Evolutionary conservation across 495 filamentous ascomycete genomes (phyloP).

Genomic region (Penicillium daleae): DNA sequence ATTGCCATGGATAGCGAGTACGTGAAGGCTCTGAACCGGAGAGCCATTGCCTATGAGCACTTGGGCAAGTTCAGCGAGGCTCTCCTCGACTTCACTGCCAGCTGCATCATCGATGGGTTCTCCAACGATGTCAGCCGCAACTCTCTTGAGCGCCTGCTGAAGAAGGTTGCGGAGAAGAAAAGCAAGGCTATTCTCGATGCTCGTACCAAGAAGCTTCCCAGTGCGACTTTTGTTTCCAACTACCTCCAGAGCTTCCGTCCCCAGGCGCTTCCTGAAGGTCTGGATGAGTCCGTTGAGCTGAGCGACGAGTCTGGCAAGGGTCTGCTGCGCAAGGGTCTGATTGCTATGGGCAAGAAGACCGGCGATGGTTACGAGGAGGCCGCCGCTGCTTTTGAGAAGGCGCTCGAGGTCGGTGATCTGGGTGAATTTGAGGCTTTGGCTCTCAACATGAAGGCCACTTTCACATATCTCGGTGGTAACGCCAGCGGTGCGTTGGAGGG

Average conservation of each 20-base stretch:
- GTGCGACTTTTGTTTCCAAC: conserved; percentile 94
- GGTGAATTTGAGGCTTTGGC: conserved; percentile 85
- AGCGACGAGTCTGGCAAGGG: conserved; percentile 80
- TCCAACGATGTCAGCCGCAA: conserved; percentile 84
- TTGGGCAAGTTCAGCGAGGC: conserved; percentile 89
- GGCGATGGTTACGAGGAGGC: conserved; percentile 89
- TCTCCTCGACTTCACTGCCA: conserved; percentile 95
- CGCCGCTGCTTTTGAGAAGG: conserved; percentile 80
- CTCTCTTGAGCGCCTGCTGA: conserved; percentile 88
- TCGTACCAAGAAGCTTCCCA: conserved; percentile 84
- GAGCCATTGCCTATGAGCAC: conserved; percentile 95
- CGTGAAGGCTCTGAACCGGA: conserved; percentile 94
- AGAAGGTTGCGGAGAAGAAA: conserved; percentile 95
- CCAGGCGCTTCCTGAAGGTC: conserved; percentile 74
- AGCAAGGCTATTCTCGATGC: conserved; percentile 80
- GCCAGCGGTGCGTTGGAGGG: conserved; percentile 80
- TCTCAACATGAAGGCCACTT: conserved; percentile 95
- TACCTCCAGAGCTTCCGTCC: conserved; percentile 97
- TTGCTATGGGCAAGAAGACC: conserved; percentile 81
- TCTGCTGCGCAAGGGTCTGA: conserved; percentile 78
- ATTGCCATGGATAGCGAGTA: conserved; percentile 92
- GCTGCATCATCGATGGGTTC: conserved; percentile 98
- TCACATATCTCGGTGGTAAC: conserved; percentile 88
- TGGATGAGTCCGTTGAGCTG: conserved; percentile 79
- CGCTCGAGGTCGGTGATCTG: conserved; percentile 76